These are phyloP conservation scores for Globisporangium irregulare DNA, from an alignment of 352 stramenopile genomes.

Conservation along the genomic window DNA sequence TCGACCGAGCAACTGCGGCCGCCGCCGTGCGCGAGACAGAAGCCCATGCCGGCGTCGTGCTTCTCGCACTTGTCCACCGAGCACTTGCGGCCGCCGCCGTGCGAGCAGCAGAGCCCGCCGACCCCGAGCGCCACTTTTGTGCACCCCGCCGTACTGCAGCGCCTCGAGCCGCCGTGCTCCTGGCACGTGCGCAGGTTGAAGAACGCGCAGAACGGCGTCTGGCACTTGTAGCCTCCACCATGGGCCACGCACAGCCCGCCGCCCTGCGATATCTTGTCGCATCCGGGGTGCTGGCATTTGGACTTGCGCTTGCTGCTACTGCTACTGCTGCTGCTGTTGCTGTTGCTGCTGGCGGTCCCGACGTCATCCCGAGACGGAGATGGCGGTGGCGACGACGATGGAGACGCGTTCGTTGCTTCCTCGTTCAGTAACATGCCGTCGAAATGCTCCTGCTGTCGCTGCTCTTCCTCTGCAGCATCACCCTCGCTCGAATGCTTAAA, in stretches of 20 bases:
- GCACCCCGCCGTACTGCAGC: conserved; percentile 50
- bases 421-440: conserved; percentile 6
- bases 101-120: conserved; percentile 54
- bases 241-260: conserved; percentile 65
- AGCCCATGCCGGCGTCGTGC: conserved; percentile 61
- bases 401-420: not conserved
- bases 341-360: not conserved
- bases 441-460: conserved; percentile 11
- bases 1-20: conserved; percentile 54
- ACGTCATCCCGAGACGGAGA: not conserved
- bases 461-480: conserved; percentile 8
- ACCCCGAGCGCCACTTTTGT: conserved; percentile 47
- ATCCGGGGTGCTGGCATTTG: conserved; percentile 47
- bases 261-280: conserved; percentile 58
- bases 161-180: conserved; percentile 70
- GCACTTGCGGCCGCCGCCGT: conserved; percentile 71
- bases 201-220: conserved; percentile 66
- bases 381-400: not conserved
- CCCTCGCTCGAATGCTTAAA: not conserved
- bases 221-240: conserved; percentile 66
- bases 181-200: conserved; percentile 73
- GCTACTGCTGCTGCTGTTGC: not conserved
- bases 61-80: conserved; percentile 68
- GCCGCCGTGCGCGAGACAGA: conserved; percentile 72
- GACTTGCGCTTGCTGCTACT: conserved; percentile 6